Conservation (phyloP, 257 asterid species). For the Thymus quinquecostatus region DNA sequence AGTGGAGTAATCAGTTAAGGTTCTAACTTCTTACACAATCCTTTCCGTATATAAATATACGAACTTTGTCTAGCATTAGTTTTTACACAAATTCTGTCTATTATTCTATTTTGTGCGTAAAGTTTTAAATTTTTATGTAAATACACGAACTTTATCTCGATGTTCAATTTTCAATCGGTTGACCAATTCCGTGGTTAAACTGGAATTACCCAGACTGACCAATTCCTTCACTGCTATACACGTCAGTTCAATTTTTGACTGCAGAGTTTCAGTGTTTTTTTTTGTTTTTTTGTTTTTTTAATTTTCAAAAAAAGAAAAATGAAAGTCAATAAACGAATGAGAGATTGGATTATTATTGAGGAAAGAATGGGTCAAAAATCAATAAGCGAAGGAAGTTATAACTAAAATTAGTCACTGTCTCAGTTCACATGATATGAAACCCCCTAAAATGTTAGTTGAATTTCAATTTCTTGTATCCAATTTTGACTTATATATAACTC, state of each 20-base stretch:
- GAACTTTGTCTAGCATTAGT: too few relatives aligned
- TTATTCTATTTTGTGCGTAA: too few relatives aligned
- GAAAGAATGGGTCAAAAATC: constrained; percentile 26
- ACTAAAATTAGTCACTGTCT: constrained; percentile 19
- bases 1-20: too few relatives aligned
- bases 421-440: neutral
- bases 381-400: constrained; percentile 23
- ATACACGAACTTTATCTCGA: too few relatives aligned
- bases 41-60: too few relatives aligned
- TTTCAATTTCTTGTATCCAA: neutral
- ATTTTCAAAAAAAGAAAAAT: neutral
- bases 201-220: constrained; percentile 14
- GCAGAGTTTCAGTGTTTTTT: neutral
- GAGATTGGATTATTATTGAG: neutral
- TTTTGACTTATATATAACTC: constrained; percentile 30
- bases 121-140: too few relatives aligned
- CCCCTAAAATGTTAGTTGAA: too few relatives aligned
- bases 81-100: too few relatives aligned
- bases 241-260: neutral
- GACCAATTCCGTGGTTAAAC: neutral
- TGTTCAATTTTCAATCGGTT: too few relatives aligned
- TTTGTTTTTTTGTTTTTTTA: too few relatives aligned
- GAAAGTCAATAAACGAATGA: neutral
- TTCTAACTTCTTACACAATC: too few relatives aligned
- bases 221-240: neutral